Base-by-base conservation (phyloP, 1,284 basidiomycete species). In the Boletellus deceptivus region DNA sequence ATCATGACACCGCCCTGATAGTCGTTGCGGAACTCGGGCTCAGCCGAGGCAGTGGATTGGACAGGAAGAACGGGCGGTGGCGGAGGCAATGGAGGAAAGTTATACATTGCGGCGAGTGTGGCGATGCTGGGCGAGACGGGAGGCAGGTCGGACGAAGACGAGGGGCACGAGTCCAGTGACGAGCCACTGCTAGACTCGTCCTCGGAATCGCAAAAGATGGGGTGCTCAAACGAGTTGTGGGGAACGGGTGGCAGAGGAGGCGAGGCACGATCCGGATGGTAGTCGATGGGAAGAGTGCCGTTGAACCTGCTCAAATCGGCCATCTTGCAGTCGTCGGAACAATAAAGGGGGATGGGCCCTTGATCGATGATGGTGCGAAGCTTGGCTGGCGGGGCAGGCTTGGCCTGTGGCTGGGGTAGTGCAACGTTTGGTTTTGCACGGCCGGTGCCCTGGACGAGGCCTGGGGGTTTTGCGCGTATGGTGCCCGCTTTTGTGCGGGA, bases 351-450 rank as follows among this genome's bases (percentile, higher is more conserved):
- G 3, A 80, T 80, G 11, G 84, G 87, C 2, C 76, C 75, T 64
- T 85, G 85, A 71, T 89, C 86, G 70, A 90, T 89, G 68, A 89
- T 73, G 4, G 80, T 82, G 38, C 80, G 78, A 41, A 76, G 74
- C 58, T 80, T 80, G 33, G 75, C 55, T 13, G 73, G 69, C 4
- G 63, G 54, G 43, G 59, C 38, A 35, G 70, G 60, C 47, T 64
- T 61, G 18, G 69, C 36, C 25, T 57, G 57, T 17, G 59, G 59
- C 14, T 54, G 64, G 20, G 48, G 48, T 17, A 63, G 62, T 36
- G 78, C 70, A 59, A 75, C 77, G 54, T 79, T 82, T 48, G 73
- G 75, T 58, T 78, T 80, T 16, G 78, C 72, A 41, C 81, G 76
- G 49, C 80, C 80, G 0, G 81, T 84, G 53, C 83, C 83, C 43